phyloP scores from a whole-genome alignment of 2,329 filamentous ascomycete genomes.

The Tympanopsis confertula region DNA sequence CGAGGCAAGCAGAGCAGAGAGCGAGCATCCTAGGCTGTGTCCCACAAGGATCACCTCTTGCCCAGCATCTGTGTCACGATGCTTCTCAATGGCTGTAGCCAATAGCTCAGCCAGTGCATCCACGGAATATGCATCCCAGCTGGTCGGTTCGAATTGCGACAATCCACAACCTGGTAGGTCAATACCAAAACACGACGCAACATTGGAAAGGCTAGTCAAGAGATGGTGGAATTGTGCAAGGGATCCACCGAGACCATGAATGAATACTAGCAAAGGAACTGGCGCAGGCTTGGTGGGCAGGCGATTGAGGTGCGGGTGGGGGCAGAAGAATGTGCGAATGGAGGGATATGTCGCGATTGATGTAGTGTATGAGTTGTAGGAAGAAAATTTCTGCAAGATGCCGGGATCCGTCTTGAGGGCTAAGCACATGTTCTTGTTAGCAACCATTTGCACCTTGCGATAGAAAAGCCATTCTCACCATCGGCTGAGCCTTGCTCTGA shows the following conservation, averaged over 20 bases:
- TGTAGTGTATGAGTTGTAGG: background rate
- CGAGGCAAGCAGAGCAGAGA: conserved; percentile 44
- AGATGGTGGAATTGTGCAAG: conserved; percentile 57
- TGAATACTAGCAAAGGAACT: conserved; percentile 56
- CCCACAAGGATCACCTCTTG: conserved; percentile 53
- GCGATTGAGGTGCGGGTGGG: conserved; percentile 52
- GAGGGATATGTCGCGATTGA: conserved; percentile 36
- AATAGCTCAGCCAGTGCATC: conserved; percentile 50
- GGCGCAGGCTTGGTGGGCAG: conserved; percentile 46
- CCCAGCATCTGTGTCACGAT: conserved; percentile 35
- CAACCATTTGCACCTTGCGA: too few relatives aligned
- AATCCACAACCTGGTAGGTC: conserved; percentile 60
- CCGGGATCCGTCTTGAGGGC: background rate
- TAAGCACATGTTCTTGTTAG: background rate
- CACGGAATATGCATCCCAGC: conserved; percentile 50
- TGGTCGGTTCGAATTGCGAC: conserved; percentile 45
- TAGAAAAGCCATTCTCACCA: too few relatives aligned
- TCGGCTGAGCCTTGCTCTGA: background rate
- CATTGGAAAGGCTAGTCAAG: conserved; percentile 51
- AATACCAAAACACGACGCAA: conserved; percentile 57
- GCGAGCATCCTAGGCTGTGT: conserved; percentile 59
- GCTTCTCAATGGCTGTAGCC: conserved; percentile 43
- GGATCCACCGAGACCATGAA: conserved; percentile 61
- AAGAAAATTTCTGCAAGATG: background rate
- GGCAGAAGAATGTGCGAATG: conserved; percentile 54